A percentile compares a stretch with the other conserved stretches of the same genome.
Evolutionary conservation across 805 yeast species (phyloP).

Genomic region (Candida ficus): DNA sequence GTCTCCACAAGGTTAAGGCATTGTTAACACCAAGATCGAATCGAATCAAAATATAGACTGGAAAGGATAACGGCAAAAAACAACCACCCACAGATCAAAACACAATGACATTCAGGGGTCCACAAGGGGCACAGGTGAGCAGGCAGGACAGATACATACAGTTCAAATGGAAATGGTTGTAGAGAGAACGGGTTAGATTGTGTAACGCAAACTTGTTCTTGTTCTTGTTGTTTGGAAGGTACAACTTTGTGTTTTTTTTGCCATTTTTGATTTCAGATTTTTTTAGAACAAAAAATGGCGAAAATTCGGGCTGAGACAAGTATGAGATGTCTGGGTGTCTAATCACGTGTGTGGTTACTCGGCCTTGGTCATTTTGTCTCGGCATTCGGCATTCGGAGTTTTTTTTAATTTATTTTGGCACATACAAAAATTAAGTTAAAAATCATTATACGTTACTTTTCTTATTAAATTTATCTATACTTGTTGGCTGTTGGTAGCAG

Average conservation of each 20-base stretch:
- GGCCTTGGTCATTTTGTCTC: too few species aligned
- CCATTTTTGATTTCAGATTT: neutral
- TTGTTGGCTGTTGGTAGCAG: slow-evolving; percentile 15
- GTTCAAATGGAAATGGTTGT: too few species aligned
- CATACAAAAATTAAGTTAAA: too few species aligned
- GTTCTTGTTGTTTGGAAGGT: neutral
- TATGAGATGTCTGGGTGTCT: neutral
- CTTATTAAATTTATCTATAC: neutral
- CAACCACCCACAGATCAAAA: neutral
- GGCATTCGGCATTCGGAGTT: too few species aligned
- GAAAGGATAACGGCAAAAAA: neutral
- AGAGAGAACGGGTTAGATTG: too few species aligned
- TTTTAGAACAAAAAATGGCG: neutral
- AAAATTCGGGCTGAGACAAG: neutral
- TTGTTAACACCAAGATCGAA: neutral
- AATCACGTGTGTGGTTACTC: too few species aligned
- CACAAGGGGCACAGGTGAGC: too few species aligned
- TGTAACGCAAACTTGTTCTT: too few species aligned
- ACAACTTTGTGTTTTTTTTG: neutral
- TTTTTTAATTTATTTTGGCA: too few species aligned
- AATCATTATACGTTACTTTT: too few species aligned
- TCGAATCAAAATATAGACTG: neutral
- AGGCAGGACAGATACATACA: too few species aligned
- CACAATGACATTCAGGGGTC: too few species aligned
- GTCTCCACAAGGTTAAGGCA: neutral